Base-by-base conservation (phyloP, 768 basidiomycete genomes). In the Termitomyces heimii region DNA sequence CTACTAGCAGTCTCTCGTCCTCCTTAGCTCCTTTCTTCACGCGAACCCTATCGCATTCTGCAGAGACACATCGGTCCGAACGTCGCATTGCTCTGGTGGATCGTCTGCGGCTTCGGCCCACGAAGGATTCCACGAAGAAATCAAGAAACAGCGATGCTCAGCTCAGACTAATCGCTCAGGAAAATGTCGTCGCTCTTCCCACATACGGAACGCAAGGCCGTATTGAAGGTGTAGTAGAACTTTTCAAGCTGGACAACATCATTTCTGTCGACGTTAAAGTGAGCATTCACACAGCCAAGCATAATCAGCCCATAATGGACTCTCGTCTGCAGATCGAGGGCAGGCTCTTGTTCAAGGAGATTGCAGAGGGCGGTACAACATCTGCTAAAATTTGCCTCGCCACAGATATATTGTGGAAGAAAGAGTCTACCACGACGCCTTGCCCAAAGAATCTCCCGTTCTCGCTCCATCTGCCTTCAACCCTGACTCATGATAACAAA, bases 261-360 rank as follows among this genome's bases (percentile, higher is more conserved):
- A 76, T 76, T 2, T 78, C 78, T 18, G 83, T 89, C 35, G 86
- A 89, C 66, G 79, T 85, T 42, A 82, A 86, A 76, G 88, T 81
- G 60, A 56, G 73, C 43, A 40, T 18, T 43, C 5, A 13, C 35
- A 46, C 22, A 18, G 1, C 14, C 1, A 5, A 14, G 5, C 18
- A 43, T 39, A 46, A 1, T 49, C 26, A 0, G 10, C 5, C 18
- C 12, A 1, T 24, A 28, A 9, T 39, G 24, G 24, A 37, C 7
- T 20, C 18, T 26, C 18, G n/a, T 52, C 13, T 39, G 31, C 32
- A 88, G 87, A 74, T 88, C 26, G 84, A 87, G 65, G 88, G 86
- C 13, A 75, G 70, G 39, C 71, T 89, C 48, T 67, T 71, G 51
- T 62, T 89, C 45, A 79, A 80, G 57, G 86, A 89, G 65, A 75